phyloP scores from a whole-genome alignment of 1,284 basidiomycete genomes.

The Papiliotrema terrestris region DNA sequence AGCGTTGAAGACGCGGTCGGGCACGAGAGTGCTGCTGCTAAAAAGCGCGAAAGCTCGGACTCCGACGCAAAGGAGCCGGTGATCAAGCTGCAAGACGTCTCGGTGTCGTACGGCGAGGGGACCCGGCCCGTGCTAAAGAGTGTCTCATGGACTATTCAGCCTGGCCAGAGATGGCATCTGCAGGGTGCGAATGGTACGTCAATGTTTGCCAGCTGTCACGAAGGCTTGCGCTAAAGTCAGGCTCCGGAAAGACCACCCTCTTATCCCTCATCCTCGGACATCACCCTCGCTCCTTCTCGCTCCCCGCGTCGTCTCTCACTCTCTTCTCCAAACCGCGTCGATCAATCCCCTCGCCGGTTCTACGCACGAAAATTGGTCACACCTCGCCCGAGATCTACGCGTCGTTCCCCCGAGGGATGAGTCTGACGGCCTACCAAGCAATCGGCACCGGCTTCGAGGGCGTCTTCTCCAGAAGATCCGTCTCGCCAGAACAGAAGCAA shows the following conservation, averaged over 20 bases:
- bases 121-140: constrained; percentile 58
- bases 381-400: constrained; percentile 86
- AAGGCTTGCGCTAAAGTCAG: constrained; percentile 46
- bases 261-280: constrained; percentile 89
- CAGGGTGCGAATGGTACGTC: constrained; percentile 74
- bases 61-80: constrained; percentile 50
- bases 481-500: constrained; percentile 51
- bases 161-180: constrained; percentile 82
- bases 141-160: constrained; percentile 72
- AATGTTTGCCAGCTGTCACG: not conserved
- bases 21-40: not conserved
- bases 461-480: constrained; percentile 60
- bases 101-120: constrained; percentile 69
- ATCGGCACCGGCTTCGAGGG: constrained; percentile 82
- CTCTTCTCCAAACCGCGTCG: constrained; percentile 71
- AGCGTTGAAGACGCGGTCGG: constrained; percentile 43
- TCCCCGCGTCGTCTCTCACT: constrained; percentile 54
- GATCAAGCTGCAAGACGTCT: constrained; percentile 63
- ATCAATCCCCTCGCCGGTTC: constrained; percentile 57
- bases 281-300: constrained; percentile 86
- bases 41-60: too few relatives aligned
- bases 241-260: constrained; percentile 92
- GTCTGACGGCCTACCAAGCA: constrained; percentile 70
- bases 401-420: constrained; percentile 75
- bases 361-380: constrained; percentile 66